phyloP scores from a whole-genome alignment of 257 asterid species.

The Solanum sparsipilum region DNA sequence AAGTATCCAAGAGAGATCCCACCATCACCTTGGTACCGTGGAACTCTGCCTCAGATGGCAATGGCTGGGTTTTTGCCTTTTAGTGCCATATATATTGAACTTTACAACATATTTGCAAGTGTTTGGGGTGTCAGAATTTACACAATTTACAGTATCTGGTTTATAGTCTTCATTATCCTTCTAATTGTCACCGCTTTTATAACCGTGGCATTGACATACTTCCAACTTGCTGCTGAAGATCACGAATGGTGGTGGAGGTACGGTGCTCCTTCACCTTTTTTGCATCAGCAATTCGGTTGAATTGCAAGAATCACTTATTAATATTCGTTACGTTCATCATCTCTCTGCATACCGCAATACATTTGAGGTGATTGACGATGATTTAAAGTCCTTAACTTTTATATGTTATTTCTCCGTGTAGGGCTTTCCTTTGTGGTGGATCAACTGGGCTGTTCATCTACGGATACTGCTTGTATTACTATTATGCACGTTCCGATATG shows the following conservation, averaged over 20 bases:
- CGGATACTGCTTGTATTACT: constrained; percentile 78
- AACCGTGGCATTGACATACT: constrained; percentile 39
- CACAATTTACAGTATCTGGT: neutral
- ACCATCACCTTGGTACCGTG: constrained; percentile 32
- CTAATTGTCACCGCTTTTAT: constrained; percentile 39
- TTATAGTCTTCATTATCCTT: constrained; percentile 35
- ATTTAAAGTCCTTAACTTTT: neutral
- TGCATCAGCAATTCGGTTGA: neutral
- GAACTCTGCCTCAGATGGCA: constrained; percentile 39
- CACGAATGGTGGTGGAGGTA: constrained; percentile 55
- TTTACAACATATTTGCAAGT: constrained; percentile 41
- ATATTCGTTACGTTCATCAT: neutral
- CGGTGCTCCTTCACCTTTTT: neutral
- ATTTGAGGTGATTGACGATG: neutral
- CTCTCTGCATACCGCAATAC: neutral
- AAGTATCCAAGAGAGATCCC: constrained; percentile 45
- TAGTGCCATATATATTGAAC: constrained; percentile 44
- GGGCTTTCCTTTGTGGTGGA: constrained; percentile 91
- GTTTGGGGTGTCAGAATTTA: constrained; percentile 15
- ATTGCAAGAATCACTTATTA: neutral
- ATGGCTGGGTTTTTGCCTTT: constrained; percentile 46
- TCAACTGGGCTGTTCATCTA: constrained; percentile 84
- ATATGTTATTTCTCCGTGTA: constrained; percentile 4
- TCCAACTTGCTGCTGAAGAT: constrained; percentile 45
- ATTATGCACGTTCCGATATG: constrained; percentile 79